Evolutionary conservation across 2,329 filamentous ascomycete species (phyloP).

Genomic region (Apiospora kogelbergensis): DNA sequence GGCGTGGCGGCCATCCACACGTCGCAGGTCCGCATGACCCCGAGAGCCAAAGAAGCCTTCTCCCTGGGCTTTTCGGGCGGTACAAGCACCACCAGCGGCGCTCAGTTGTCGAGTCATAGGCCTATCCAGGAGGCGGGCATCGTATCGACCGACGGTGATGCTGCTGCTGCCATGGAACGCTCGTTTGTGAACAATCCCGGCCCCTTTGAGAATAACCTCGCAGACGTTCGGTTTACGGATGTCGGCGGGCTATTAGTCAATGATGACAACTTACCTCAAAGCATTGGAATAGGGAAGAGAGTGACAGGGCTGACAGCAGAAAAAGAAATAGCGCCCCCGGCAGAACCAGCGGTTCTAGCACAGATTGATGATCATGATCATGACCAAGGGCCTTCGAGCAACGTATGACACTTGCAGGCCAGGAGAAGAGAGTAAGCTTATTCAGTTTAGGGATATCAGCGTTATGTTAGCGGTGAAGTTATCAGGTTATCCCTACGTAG

Average conservation of each 20-base stretch:
- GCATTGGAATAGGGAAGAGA: neutral
- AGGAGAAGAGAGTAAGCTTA: neutral
- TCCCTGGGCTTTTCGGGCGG: neutral
- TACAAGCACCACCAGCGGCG: neutral
- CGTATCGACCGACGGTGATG: neutral
- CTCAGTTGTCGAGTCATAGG: neutral
- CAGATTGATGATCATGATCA: neutral
- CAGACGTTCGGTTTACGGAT: neutral
- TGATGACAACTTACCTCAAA: neutral
- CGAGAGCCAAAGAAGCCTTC: neutral
- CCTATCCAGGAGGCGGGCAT: neutral
- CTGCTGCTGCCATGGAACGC: neutral
- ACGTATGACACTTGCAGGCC: neutral
- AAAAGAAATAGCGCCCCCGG: too few relatives aligned
- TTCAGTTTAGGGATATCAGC: neutral
- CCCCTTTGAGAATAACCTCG: neutral
- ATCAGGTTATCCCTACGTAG: too few relatives aligned
- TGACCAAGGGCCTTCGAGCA: neutral
- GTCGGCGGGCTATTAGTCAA: neutral
- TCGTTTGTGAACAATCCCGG: neutral
- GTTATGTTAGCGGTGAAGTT: neutral
- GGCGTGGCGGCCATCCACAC: neutral
- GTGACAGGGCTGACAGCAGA: neutral
- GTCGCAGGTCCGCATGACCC: neutral
- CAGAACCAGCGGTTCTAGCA: neutral